Percentiles rank a stretch among this genome's conserved stretches.
Conservation (phyloP, 495 filamentous ascomycete genomes). For the Pyrenula aspistea region DNA sequence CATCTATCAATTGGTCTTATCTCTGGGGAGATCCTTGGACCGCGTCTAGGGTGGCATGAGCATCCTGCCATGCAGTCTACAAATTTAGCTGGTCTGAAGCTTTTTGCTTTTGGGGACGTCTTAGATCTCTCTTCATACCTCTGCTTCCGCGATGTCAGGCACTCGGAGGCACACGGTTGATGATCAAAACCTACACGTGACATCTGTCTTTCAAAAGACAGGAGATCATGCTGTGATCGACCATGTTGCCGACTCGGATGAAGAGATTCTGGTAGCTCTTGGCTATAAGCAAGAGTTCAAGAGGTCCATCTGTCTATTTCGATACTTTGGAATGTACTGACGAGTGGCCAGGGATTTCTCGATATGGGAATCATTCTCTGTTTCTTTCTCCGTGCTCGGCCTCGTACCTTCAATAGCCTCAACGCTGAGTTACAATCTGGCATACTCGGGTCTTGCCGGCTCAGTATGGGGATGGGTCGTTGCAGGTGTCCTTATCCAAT, state of each 20-base stretch:
- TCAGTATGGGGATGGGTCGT: conserved; percentile 4
- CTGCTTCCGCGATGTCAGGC: not conserved
- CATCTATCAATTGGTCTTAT: not conserved
- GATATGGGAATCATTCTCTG: conserved; percentile 3
- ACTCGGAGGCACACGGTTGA: conserved; percentile 1
- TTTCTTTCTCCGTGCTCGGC: conserved; percentile 4
- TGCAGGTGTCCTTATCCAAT: conserved; percentile 1
- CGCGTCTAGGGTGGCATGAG: too few relatives aligned
- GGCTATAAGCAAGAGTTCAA: conserved; percentile 51
- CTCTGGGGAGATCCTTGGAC: too few relatives aligned
- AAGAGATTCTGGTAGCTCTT: conserved; percentile 34
- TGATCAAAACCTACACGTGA: conserved; percentile 26
- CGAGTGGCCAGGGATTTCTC: conserved; percentile 1
- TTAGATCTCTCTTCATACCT: too few relatives aligned
- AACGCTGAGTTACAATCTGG: conserved; percentile 1
- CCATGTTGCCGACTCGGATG: conserved; percentile 33
- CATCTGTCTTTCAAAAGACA: conserved; percentile 35
- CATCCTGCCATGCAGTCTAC: too few relatives aligned
- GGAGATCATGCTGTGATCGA: conserved; percentile 27
- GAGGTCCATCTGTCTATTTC: conserved; percentile 7
- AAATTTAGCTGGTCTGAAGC: too few relatives aligned
- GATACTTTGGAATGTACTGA: not conserved
- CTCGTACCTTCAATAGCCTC: conserved; percentile 2
- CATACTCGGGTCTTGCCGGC: conserved; percentile 1
- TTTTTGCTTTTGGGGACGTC: too few relatives aligned